phyloP scores from a whole-genome alignment of 768 basidiomycete species.

The Filobasidium wieringae region DNA sequence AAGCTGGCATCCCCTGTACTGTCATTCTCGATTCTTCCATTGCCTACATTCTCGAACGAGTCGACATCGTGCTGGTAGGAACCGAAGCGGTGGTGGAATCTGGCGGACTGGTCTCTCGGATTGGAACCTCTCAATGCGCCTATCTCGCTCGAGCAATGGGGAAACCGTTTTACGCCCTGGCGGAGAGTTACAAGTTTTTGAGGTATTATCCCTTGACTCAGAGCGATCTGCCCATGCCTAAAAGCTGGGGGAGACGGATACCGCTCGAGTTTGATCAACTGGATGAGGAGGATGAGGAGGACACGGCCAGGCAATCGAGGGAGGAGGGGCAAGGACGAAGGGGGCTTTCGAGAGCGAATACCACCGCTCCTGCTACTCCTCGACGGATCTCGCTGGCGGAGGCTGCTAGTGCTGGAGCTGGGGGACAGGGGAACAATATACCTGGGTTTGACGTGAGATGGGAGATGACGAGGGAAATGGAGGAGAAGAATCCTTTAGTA shows the following conservation, averaged over 20 bases:
- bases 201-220: conserved; percentile 64
- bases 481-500: conserved; percentile 71
- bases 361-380: conserved; percentile 32
- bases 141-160: conserved; percentile 87
- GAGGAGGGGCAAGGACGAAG: background rate
- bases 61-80: conserved; percentile 89
- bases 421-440: background rate
- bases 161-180: conserved; percentile 91
- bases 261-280: conserved; percentile 42
- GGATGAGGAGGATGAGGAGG: conserved; percentile 15
- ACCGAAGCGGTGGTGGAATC: conserved; percentile 97
- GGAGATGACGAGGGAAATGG: conserved; percentile 70
- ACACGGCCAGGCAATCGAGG: background rate
- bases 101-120: conserved; percentile 46
- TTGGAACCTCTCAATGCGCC: conserved; percentile 93
- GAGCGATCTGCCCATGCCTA: conserved; percentile 32
- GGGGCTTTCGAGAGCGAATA: conserved; percentile 33
- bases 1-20: conserved; percentile 85
- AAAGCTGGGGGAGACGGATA: conserved; percentile 60
- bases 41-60: conserved; percentile 91
- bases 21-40: conserved; percentile 93
- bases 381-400: conserved; percentile 10
- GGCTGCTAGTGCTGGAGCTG: background rate
- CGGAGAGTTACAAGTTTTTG: conserved; percentile 96
- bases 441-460: conserved; percentile 12